These are phyloP conservation scores for Colletotrichum euphorbiae DNA, from an alignment of 2,329 filamentous ascomycete genomes.

Conservation along the genomic window DNA sequence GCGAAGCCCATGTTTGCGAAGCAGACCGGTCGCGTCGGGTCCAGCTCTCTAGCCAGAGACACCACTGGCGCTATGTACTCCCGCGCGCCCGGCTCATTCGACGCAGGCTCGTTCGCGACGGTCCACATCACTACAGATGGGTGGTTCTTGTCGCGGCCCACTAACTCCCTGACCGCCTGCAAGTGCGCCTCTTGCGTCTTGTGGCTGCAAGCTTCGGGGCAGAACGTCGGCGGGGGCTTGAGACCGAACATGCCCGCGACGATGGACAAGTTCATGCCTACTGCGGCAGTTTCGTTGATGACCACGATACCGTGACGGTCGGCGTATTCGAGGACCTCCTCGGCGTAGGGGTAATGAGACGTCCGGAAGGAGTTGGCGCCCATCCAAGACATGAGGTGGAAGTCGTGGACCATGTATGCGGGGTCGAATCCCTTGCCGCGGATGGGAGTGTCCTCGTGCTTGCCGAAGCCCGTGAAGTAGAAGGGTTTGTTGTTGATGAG, in stretches of 20 bases:
- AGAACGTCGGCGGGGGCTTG: constrained; percentile 38
- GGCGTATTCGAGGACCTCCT: constrained; percentile 46
- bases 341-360: constrained; percentile 47
- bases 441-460: constrained; percentile 45
- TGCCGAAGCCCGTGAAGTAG: constrained; percentile 48
- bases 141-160: constrained; percentile 46
- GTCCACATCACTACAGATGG: constrained; percentile 45
- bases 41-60: no score
- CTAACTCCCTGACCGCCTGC: constrained; percentile 43
- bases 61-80: constrained; percentile 45
- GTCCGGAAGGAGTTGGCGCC: constrained; percentile 49
- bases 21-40: no score
- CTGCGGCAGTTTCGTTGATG: constrained; percentile 46
- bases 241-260: constrained; percentile 34
- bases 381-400: constrained; percentile 46
- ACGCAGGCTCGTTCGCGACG: constrained; percentile 44
- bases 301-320: constrained; percentile 47
- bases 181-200: constrained; percentile 41
- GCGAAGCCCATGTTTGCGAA: no score
- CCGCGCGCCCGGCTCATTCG: constrained; percentile 40
- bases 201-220: constrained; percentile 40
- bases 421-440: constrained; percentile 47
- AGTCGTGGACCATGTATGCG: constrained; percentile 49
- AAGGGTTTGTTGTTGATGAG: constrained; percentile 46
- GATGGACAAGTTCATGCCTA: constrained; percentile 44